A percentile compares a stretch with the other conserved stretches of the same genome.
These are phyloP conservation scores for Rheum nobile DNA, from an alignment of 148 eudicot species.

Conservation along the genomic window DNA sequence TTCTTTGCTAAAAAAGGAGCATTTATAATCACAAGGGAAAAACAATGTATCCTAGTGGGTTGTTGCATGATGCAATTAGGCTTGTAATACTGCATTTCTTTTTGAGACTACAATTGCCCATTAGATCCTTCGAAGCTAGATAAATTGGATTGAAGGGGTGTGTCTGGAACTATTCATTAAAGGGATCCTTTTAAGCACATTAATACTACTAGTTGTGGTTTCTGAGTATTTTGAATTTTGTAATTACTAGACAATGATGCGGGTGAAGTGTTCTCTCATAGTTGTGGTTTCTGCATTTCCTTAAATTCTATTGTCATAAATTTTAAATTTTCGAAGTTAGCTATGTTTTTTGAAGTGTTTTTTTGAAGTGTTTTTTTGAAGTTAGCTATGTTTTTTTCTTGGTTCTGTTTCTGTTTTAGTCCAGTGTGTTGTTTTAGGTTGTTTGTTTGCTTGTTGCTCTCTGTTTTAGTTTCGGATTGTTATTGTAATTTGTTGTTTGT, in stretches of 20 bases:
- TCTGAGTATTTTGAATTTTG: background rate
- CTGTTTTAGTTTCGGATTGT: too few species aligned
- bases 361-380: too few species aligned
- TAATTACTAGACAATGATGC: too few species aligned
- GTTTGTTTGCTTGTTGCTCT: too few species aligned
- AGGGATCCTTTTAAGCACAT: background rate
- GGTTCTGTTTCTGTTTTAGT: too few species aligned
- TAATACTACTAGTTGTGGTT: background rate
- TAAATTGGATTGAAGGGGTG: background rate
- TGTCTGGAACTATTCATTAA: background rate
- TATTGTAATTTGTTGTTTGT: too few species aligned
- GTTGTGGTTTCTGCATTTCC: background rate
- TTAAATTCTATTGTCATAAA: background rate
- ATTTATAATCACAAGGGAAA: background rate
- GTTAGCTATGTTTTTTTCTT: too few species aligned
- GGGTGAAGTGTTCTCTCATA: too few species aligned
- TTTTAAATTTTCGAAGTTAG: background rate
- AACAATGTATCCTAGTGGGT: background rate
- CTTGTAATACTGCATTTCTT: background rate
- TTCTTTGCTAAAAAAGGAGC: background rate
- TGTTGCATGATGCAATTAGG: background rate
- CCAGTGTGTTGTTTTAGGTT: too few species aligned
- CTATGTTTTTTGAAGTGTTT: too few species aligned
- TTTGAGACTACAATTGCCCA: background rate
- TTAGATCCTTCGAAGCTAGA: background rate